Conservation (phyloP, 305 asterid genomes). For the Fraxinus dipetala region DNA sequence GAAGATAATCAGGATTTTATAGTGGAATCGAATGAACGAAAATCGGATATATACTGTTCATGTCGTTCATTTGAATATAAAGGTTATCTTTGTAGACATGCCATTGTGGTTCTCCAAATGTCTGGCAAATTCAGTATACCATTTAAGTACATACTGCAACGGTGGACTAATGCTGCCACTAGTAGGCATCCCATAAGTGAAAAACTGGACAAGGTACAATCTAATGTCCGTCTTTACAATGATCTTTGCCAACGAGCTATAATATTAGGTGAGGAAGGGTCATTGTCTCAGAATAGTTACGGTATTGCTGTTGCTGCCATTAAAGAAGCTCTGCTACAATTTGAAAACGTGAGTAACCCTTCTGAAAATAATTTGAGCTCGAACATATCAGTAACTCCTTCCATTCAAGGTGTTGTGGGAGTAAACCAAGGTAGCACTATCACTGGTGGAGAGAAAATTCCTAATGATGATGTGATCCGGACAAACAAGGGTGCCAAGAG, state of each 20-base stretch:
- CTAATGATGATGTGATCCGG: conserved; percentile 28
- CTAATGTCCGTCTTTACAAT: conserved; percentile 78
- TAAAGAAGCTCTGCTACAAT: conserved; percentile 61
- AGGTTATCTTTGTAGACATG: conserved; percentile 89
- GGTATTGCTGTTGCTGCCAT: conserved; percentile 59
- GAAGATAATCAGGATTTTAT: conserved; percentile 57
- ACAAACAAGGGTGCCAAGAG: conserved; percentile 55
- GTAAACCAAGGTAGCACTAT: conserved; percentile 33
- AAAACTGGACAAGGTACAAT: conserved; percentile 71
- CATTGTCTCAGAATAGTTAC: conserved; percentile 77
- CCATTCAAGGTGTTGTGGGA: conserved; percentile 42
- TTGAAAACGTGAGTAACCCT: conserved; percentile 38
- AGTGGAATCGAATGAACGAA: conserved; percentile 66
- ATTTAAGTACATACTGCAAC: conserved; percentile 60
- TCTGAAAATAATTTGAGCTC: conserved; percentile 40
- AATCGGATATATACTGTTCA: conserved; percentile 58
- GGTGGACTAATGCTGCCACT: conserved; percentile 93
- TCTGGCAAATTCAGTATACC: conserved; percentile 82
- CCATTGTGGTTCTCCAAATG: conserved; percentile 94
- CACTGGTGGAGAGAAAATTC: conserved; percentile 39
- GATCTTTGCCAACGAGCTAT: conserved; percentile 87
- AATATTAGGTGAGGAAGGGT: conserved; percentile 94
- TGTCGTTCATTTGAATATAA: conserved; percentile 71
- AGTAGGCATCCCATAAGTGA: conserved; percentile 63
- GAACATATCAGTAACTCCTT: conserved; percentile 32